Percentiles rank a stretch among this genome's conserved stretches.
Evolutionary conservation across 1,284 basidiomycete species (phyloP).

Genomic region (Rhodofomes roseus): DNA sequence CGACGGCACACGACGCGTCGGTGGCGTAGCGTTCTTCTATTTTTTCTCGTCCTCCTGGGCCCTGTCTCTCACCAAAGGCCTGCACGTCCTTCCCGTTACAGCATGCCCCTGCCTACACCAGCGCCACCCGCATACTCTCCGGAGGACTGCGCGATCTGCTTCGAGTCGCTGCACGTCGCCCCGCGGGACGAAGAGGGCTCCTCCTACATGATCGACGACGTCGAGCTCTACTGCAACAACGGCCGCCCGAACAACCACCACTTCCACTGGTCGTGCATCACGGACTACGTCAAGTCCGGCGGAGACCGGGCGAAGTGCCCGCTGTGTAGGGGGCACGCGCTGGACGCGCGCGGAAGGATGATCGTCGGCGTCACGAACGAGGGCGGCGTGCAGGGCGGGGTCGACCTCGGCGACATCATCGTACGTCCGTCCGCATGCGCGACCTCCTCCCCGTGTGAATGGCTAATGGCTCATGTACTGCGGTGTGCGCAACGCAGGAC

Average conservation of each 20-base stretch:
- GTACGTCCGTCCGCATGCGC: neutral
- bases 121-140: neutral
- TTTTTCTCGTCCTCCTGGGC: neutral
- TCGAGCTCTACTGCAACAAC: conserved; percentile 1
- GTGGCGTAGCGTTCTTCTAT: neutral
- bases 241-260: conserved; percentile 1
- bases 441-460: too few species aligned
- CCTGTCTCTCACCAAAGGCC: neutral
- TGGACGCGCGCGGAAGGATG: neutral
- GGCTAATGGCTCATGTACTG: too few species aligned
- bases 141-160: neutral
- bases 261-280: neutral
- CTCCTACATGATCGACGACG: neutral
- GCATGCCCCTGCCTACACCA: neutral
- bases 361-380: conserved; percentile 1
- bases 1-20: neutral
- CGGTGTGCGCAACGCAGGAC: neutral
- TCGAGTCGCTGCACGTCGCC: neutral
- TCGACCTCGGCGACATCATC: neutral
- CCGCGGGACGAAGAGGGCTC: neutral
- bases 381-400: neutral
- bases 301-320: neutral
- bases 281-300: neutral
- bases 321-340: neutral
- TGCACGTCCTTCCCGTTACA: neutral